Conservation (phyloP, 345 rosid species). For the Physaria fendleri region DNA sequence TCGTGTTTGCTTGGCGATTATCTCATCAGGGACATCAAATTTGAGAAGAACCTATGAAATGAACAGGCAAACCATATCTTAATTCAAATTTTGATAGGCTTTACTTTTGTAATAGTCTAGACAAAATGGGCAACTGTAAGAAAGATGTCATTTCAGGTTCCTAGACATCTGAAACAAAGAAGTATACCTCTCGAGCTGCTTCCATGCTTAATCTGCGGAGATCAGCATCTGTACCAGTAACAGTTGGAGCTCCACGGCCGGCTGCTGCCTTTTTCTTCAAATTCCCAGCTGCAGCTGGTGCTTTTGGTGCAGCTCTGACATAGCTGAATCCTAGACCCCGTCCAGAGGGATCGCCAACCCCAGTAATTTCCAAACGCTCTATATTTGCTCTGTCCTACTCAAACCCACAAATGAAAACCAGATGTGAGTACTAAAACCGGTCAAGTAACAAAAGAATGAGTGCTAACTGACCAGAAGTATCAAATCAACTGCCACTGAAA, state of each 20-base stretch:
- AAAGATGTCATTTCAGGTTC: neutral
- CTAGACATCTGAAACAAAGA: constrained; percentile 15
- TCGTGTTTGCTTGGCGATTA: constrained; percentile 84
- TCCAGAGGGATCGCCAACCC: constrained; percentile 99
- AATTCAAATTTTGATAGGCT: neutral
- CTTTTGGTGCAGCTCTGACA: constrained; percentile 84
- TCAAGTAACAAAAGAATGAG: neutral
- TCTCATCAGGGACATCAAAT: constrained; percentile 88
- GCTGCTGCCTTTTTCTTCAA: constrained; percentile 81
- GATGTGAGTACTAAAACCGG: neutral
- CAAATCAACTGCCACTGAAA: neutral
- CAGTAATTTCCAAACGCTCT: constrained; percentile 97
- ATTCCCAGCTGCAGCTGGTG: constrained; percentile 70
- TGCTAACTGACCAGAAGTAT: constrained; percentile 1
- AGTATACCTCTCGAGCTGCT: constrained; percentile 91
- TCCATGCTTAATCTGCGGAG: constrained; percentile 99
- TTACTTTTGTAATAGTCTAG: neutral
- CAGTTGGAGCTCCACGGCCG: constrained; percentile 79
- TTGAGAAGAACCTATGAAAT: constrained; percentile 79
- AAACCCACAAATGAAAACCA: constrained; percentile 21
- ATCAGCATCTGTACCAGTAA: constrained; percentile 99
- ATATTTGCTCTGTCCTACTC: constrained; percentile 89
- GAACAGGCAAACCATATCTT: constrained; percentile 5
- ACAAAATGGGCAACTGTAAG: constrained; percentile 4
- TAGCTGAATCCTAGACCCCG: constrained; percentile 97